Evolutionary conservation across 2,329 filamentous ascomycete genomes (phyloP), one percentile per base, ranked within the genome.

Genomic region (Monilinia fructicola): DNA sequence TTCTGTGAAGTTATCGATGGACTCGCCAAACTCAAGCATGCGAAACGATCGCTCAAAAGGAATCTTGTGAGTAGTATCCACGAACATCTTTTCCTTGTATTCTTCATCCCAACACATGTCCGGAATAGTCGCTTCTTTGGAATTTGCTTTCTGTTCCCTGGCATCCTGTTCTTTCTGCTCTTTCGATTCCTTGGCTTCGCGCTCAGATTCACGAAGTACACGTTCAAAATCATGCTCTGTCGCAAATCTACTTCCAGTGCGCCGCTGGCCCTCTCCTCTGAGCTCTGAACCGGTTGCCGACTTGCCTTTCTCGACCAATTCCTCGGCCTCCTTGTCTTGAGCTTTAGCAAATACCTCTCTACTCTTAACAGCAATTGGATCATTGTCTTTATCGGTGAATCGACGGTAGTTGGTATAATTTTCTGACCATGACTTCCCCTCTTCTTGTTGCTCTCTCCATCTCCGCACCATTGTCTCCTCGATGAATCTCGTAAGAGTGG

Each of bases 91-190:
- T 63, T 83, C 81, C 50, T 84, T 78, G 63, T 84, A 85, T 68
- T 90, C 85, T 64, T 87, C 82, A 11, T 83, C 84, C 79, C 87
- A 87, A 68, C 87, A 84, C 83, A 92, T 90, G 66, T 87, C 81
- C 0, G 91, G 91, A 58, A 94, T 86, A 4, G 84, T 82, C 0
- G 91, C 91, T 76, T 94, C 91, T 74, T 91, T 92, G 54, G 91
- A 89, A 70, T 86, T 90, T 68, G 90, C 88, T 67, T 88, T 88
- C 74, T 89, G 88, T 64, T 90, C 87, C 74, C 89, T 87, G 70
- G 87, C 84, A 44, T 85, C 85, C 63, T 85, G 81, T 55, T 82
- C 78, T 70, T 90, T 88, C 58, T 89, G 86, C 71, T 92, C 89
- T 67, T 86, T 83, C 44, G 86, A 83, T 73, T 92, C 90, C 69